Base-by-base conservation (phyloP, 179 eudicot species). In the Beta lomatogona region DNA sequence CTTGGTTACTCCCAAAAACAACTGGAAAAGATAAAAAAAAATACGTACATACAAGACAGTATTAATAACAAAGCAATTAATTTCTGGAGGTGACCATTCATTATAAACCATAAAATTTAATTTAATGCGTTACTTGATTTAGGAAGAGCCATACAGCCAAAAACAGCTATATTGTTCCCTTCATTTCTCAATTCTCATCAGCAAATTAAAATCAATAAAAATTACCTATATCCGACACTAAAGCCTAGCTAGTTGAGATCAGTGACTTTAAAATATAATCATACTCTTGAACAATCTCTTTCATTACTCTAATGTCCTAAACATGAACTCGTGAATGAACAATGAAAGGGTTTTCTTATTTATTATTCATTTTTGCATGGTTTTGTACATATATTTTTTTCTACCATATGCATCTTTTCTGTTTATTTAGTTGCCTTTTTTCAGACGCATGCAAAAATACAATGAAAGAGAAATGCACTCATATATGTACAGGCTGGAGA, bases 361-460 rank as follows among this genome's bases (percentile, higher is more conserved):
- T 5, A 48, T 22, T 11, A 11, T 25, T 21, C 22, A 63, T 41
- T 6, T 44, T 31, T 69, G 71, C 53, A 69, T 69, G 73, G 73
- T 69, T 7, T 31, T 3, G 9, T 63, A 21, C 11, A 14, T 7
- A 18, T 7, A n/a, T 1, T 7, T 12, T 19, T 18, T n/a, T 19
- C 11, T 61, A 61, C 25, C 22, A 61, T 48, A 6, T 36, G 41
- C 41, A 36, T 55, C 21, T 68, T 41, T 64, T 41, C 9, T 7
- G 9, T 8, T 68, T 3, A 36, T 16, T 71, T 52, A 15, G 76
- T 60, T 73, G 76, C 76, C 6, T 14, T 53, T 21, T 52, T 5
- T 73, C 61, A 73, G 76, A 73, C 76, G 76, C 76, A 73, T 73
- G 76, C 76, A 71, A 50, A 46, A 69, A 16, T 14, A 69, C 73